Conservation (phyloP, 2,329 filamentous ascomycete species). For the Nectriaceae sp. region DNA sequence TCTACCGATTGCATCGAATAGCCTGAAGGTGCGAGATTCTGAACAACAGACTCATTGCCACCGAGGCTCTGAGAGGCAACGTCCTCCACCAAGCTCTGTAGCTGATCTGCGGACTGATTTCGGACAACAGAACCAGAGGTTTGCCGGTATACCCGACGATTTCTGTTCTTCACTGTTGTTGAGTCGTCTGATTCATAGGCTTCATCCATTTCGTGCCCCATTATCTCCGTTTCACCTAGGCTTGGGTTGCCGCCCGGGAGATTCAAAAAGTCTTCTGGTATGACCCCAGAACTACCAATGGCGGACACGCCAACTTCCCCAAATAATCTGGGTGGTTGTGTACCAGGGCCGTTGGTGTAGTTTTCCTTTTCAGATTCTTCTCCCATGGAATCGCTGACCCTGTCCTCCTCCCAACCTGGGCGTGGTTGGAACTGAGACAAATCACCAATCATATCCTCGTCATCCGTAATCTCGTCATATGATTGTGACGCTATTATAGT, state of each 20-base stretch:
- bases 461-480: slow-evolving; percentile 64
- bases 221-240: slow-evolving; percentile 42
- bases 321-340: slow-evolving; percentile 48
- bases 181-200: slow-evolving; percentile 48
- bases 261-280: slow-evolving; percentile 51
- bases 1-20: slow-evolving; percentile 33
- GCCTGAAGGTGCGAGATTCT: slow-evolving; percentile 19
- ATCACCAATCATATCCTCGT: slow-evolving; percentile 56
- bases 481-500: slow-evolving; percentile 44
- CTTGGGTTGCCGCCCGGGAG: slow-evolving; percentile 46
- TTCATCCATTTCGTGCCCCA: slow-evolving; percentile 45
- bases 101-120: slow-evolving; percentile 48
- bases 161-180: slow-evolving; percentile 28
- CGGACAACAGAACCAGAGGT: slow-evolving; percentile 42
- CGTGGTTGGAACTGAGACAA: slow-evolving; percentile 58
- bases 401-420: slow-evolving; percentile 36
- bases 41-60: slow-evolving; percentile 40
- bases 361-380: slow-evolving; percentile 84
- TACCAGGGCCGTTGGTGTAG: slow-evolving; percentile 61
- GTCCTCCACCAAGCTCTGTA: slow-evolving; percentile 54
- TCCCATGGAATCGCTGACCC: slow-evolving; percentile 45
- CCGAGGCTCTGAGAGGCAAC: slow-evolving; percentile 58
- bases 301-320: slow-evolving; percentile 58
- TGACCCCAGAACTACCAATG: slow-evolving; percentile 54
- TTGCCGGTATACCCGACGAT: slow-evolving; percentile 23